These are phyloP conservation scores for Epicoccum sorghinum DNA, from an alignment of 2,329 filamentous ascomycete species.

Conservation along the genomic window DNA sequence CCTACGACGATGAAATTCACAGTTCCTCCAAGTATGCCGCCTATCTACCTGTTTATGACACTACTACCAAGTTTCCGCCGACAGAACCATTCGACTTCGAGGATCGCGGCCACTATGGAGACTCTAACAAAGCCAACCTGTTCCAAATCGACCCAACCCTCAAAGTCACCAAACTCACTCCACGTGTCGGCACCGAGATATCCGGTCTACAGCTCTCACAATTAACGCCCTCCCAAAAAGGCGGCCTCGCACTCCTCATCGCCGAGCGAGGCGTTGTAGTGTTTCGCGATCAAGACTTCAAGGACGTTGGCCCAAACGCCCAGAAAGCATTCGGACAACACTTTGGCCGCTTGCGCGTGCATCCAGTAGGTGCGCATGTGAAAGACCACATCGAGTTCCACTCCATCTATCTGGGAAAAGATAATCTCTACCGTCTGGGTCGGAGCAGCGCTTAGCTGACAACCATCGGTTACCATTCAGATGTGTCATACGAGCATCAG, in stretches of 20 bases:
- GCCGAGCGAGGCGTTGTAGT: slow-evolving; percentile 50
- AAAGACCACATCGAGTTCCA: slow-evolving; percentile 36
- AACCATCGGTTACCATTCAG: slow-evolving; percentile 57
- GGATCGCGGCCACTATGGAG: slow-evolving; percentile 51
- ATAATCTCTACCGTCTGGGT: slow-evolving; percentile 35
- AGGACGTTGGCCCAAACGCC: slow-evolving; percentile 51
- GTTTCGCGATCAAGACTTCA: slow-evolving; percentile 57
- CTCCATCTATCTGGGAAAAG: slow-evolving; percentile 33
- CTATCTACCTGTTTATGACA: slow-evolving; percentile 47
- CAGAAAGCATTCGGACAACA: slow-evolving; percentile 54
- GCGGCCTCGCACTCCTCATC: slow-evolving; percentile 52
- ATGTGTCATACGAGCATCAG: slow-evolving; percentile 56
- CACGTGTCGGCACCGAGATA: slow-evolving; percentile 36
- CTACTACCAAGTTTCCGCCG: slow-evolving; percentile 46
- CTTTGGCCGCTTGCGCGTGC: slow-evolving; percentile 45
- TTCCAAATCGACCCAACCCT: slow-evolving; percentile 39
- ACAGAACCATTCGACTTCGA: slow-evolving; percentile 51
- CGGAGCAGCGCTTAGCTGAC: slow-evolving; percentile 37
- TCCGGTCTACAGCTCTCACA: slow-evolving; percentile 51
- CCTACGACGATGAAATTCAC: slow-evolving; percentile 30
- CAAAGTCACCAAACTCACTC: slow-evolving; percentile 29
- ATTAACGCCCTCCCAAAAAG: slow-evolving; percentile 51
- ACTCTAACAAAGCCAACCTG: slow-evolving; percentile 52
- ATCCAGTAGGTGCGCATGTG: slow-evolving; percentile 32
- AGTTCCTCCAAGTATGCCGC: slow-evolving; percentile 41